phyloP scores from a whole-genome alignment of 1,139 yeast species.

The Petasospora fabianii region DNA sequence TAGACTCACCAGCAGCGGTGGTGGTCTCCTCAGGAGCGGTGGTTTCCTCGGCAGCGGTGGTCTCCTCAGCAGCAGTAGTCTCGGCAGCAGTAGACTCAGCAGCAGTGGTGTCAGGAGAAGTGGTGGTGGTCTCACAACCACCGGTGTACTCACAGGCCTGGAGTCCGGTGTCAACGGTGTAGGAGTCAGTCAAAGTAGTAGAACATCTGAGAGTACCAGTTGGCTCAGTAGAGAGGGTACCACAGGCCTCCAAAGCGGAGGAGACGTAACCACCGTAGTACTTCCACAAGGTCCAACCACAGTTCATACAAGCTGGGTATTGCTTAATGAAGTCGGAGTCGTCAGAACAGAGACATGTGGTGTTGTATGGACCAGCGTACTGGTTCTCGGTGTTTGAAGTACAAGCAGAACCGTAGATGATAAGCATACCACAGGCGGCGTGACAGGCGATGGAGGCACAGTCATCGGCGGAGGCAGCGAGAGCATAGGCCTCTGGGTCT shows the following conservation, averaged over 20 bases:
- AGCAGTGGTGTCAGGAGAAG: no score
- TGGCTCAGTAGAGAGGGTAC: slow-evolving; percentile 23
- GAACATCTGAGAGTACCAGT: slow-evolving; percentile 25
- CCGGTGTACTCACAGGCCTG: slow-evolving; percentile 21
- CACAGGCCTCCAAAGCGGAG: slow-evolving; percentile 18
- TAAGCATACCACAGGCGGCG: slow-evolving; percentile 18
- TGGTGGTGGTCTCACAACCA: no score
- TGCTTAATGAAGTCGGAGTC: slow-evolving; percentile 6
- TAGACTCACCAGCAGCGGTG: slow-evolving; percentile 3
- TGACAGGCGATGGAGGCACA: slow-evolving; percentile 19
- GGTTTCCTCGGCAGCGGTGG: slow-evolving; percentile 1
- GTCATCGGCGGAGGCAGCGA: slow-evolving; percentile 18
- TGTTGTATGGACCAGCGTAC: slow-evolving; percentile 25
- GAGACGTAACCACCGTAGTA: slow-evolving; percentile 20
- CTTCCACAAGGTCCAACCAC: slow-evolving; percentile 32
- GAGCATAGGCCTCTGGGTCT: slow-evolving; percentile 19
- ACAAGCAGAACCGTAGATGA: slow-evolving; percentile 18
- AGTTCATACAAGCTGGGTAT: slow-evolving; percentile 25
- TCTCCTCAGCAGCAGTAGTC: slow-evolving; percentile 1
- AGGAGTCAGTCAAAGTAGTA: slow-evolving; percentile 23
- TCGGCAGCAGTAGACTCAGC: slow-evolving; percentile 2
- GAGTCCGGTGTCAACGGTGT: slow-evolving; percentile 20
- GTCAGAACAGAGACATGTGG: slow-evolving; percentile 20
- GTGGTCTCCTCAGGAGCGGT: slow-evolving; percentile 1
- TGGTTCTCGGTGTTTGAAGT: slow-evolving; percentile 12